Conservation (phyloP, 2,329 filamentous ascomycete genomes). For the Botryotinia calthae region DNA sequence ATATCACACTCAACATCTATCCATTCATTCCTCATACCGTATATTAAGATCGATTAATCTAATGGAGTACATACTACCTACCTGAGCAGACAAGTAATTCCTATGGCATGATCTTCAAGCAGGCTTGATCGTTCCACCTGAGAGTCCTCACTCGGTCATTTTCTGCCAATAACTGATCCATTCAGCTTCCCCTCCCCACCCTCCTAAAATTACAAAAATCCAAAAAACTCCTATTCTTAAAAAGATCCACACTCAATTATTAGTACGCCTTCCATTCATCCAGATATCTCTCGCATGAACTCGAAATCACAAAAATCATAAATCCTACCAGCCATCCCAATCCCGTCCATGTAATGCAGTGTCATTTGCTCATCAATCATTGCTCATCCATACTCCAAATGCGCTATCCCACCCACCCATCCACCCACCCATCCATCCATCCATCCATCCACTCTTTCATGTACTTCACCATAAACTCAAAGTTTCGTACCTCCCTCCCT, state of each 20-base stretch:
- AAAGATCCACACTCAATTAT: conserved; percentile 1
- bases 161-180: not conserved
- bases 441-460: not conserved
- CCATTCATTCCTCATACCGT: not conserved
- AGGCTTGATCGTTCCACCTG: not conserved
- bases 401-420: not conserved
- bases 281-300: conserved; percentile 4
- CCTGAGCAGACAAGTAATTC: not conserved
- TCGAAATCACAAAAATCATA: conserved; percentile 2
- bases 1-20: not conserved
- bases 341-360: not conserved
- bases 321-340: conserved; percentile 2
- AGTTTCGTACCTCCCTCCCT: conserved; percentile 12
- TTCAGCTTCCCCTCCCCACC: not conserved
- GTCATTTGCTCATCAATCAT: conserved; percentile 11
- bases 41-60: not conserved
- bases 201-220: conserved; percentile 1
- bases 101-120: not conserved
- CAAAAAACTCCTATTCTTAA: not conserved
- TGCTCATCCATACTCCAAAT: conserved; percentile 8
- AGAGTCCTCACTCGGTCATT: not conserved
- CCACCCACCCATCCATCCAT: too few species aligned
- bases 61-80: not conserved
- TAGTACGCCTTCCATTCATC: conserved; percentile 8
- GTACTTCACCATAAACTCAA: not conserved